Percentiles rank a stretch among this genome's conserved stretches.
phyloP scores from a whole-genome alignment of 371 early-diverging fungal species.

The Mucor lusitanicus region DNA sequence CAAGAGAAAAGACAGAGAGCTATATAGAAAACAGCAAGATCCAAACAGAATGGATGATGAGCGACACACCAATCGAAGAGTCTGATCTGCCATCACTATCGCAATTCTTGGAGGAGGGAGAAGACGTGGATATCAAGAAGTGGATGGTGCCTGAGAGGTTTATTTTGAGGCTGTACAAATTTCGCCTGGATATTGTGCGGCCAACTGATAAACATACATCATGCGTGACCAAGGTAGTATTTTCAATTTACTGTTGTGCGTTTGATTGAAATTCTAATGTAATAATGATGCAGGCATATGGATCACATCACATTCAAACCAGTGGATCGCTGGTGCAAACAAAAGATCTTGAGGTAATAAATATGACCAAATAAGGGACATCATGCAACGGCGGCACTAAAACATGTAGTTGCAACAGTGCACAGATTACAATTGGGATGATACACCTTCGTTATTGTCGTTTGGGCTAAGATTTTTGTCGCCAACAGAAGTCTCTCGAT shows the following conservation, averaged over 20 bases:
- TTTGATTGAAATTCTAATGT: not conserved
- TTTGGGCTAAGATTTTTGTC: slow-evolving; percentile 77
- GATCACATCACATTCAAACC: slow-evolving; percentile 67
- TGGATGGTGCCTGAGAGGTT: slow-evolving; percentile 59
- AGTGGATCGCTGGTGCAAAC: slow-evolving; percentile 71
- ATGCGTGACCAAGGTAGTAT: slow-evolving; percentile 73
- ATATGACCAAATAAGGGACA: not conserved
- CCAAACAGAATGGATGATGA: slow-evolving; percentile 59
- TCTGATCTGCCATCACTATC: slow-evolving; percentile 34
- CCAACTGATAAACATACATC: slow-evolving; percentile 54
- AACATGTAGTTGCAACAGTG: slow-evolving; percentile 5
- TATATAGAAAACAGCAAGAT: slow-evolving; percentile 35
- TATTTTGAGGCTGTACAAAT: slow-evolving; percentile 66
- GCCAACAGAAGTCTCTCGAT: slow-evolving; percentile 72
- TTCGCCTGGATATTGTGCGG: slow-evolving; percentile 65
- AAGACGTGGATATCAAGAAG: slow-evolving; percentile 33
- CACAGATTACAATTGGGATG: slow-evolving; percentile 49
- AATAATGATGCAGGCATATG: slow-evolving; percentile 52
- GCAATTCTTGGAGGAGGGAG: slow-evolving; percentile 48
- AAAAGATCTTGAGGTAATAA: slow-evolving; percentile 42
- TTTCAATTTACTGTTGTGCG: not conserved
- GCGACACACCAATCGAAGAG: not conserved
- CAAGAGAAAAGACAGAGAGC: slow-evolving; percentile 15
- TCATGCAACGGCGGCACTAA: not conserved
- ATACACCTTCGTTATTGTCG: slow-evolving; percentile 48